Evolutionary conservation across 2,329 filamentous ascomycete genomes (phyloP), one percentile per base, ranked within the genome.

Genomic region (Fusarium coicis): DNA sequence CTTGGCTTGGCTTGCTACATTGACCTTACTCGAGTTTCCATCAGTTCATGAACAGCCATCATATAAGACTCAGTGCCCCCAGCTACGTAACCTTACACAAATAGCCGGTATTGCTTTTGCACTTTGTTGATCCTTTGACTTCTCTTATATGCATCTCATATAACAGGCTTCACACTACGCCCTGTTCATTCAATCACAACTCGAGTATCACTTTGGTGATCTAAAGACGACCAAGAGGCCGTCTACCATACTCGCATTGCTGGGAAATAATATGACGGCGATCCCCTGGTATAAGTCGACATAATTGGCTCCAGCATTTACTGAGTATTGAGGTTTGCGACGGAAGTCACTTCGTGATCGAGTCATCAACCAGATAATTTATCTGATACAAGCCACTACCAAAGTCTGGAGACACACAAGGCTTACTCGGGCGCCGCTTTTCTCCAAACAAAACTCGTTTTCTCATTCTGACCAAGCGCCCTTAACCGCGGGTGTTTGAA

Each of bases 31-130:
- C 61, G 62, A 60, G 67, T 66, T 67, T 65, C 72, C 63, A 68
- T 72, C 68, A 70, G 44, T 75, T 66, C 56, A 47, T 66, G 64
- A 68, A 62, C 62, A 70, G 60, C 62, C 67, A 47, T 63, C 69
- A 74, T 77, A 78, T 78, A 77, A 75, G 74, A 68, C 66, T 76
- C 67, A 63, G 59, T 70, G 36, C 44, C 67, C 73, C 76, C 76
- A 63, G 52, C 74, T 63, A 37, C 53, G 55, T 21, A 53, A 40
- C 42, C 47, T 39, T 50, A 43, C 39, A 61, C 43, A 58, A 23
- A 37, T 59, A 59, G 36, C 44, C 23, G 26, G 26, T 52, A 50
- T 49, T 65, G 15, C 47, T 58, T 71, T 39, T 39, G 52, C n/a
- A 34, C 58, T 60, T 61, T 47, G n/a, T 61, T 47, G n/a, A 39